These are phyloP conservation scores for Allantophomopsis cytisporea DNA, from an alignment of 2,329 filamentous ascomycete species.

Conservation along the genomic window DNA sequence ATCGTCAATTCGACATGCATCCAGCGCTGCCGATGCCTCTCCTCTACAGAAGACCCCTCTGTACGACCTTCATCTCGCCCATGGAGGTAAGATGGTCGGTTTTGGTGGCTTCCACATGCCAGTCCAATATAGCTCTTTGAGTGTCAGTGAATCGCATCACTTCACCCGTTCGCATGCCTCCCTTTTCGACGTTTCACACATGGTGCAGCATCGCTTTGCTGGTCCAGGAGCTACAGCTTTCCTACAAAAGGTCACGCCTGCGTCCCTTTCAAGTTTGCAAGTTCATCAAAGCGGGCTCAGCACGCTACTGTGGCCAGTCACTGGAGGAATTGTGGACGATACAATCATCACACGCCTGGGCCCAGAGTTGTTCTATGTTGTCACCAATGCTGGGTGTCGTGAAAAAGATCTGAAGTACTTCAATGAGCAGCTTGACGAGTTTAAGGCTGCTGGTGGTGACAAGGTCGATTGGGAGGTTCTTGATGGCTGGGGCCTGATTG, in stretches of 20 bases:
- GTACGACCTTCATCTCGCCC: constrained; percentile 62
- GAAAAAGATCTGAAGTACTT: constrained; percentile 80
- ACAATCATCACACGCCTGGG: constrained; percentile 76
- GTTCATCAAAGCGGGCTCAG: constrained; percentile 67
- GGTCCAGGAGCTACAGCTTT: constrained; percentile 72
- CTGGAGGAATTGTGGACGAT: constrained; percentile 90
- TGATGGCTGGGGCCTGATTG: constrained; percentile 64
- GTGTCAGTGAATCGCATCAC: constrained; percentile 72
- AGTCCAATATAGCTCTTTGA: constrained; percentile 68
- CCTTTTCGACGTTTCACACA: constrained; percentile 92
- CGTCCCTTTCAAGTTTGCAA: constrained; percentile 49
- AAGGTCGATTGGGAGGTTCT: constrained; percentile 57
- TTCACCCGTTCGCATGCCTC: constrained; percentile 84
- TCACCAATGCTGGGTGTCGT: constrained; percentile 87
- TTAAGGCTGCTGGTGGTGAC: constrained; percentile 37
- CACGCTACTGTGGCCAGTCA: constrained; percentile 64
- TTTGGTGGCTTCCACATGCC: constrained; percentile 93
- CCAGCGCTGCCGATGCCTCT: constrained; percentile 9
- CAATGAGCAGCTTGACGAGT: constrained; percentile 49
- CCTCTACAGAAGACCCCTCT: constrained; percentile 53
- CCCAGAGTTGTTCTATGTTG: constrained; percentile 71
- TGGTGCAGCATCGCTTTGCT: constrained; percentile 81
- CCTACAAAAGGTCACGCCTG: constrained; percentile 74
- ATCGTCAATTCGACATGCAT: constrained; percentile 9
- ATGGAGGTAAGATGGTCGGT: constrained; percentile 90